phyloP scores from a whole-genome alignment of 805 yeast genomes.

The Cyberlindnera nakhonratchasimensis region DNA sequence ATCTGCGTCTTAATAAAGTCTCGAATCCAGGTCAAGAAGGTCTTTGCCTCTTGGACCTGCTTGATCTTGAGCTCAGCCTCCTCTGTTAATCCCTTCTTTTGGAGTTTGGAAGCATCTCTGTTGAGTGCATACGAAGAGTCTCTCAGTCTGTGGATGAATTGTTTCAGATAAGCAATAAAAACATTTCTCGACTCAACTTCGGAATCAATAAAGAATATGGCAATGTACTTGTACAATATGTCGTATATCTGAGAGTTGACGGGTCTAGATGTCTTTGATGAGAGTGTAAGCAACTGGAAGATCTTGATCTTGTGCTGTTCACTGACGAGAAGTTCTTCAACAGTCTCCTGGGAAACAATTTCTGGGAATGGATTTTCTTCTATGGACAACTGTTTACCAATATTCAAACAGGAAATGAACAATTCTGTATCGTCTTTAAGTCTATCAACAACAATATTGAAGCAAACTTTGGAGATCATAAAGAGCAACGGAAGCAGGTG shows the following conservation, averaged over 20 bases:
- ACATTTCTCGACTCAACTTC: constrained; percentile 67
- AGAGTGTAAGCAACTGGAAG: constrained; percentile 56
- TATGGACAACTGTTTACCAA: constrained; percentile 60
- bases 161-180: constrained; percentile 57
- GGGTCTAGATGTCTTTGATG: constrained; percentile 59
- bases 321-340: constrained; percentile 43
- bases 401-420: constrained; percentile 52
- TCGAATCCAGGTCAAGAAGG: constrained; percentile 42
- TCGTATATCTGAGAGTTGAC: constrained; percentile 45
- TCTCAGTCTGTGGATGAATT: constrained; percentile 59
- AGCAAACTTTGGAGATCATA: constrained; percentile 44
- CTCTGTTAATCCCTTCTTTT: constrained; percentile 34
- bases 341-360: constrained; percentile 32
- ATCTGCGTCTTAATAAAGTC: constrained; percentile 36
- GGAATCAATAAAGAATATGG: constrained; percentile 56
- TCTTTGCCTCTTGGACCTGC: constrained; percentile 32
- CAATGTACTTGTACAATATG: constrained; percentile 41
- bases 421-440: constrained; percentile 34
- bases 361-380: constrained; percentile 47
- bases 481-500: constrained; percentile 66
- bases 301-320: constrained; percentile 47
- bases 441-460: constrained; percentile 35
- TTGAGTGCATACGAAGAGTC: constrained; percentile 61
- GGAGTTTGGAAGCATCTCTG: constrained; percentile 46
- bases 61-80: constrained; percentile 34